Conservation (phyloP, 805 yeast genomes). For the Saccharomycopsis fodiens region DNA sequence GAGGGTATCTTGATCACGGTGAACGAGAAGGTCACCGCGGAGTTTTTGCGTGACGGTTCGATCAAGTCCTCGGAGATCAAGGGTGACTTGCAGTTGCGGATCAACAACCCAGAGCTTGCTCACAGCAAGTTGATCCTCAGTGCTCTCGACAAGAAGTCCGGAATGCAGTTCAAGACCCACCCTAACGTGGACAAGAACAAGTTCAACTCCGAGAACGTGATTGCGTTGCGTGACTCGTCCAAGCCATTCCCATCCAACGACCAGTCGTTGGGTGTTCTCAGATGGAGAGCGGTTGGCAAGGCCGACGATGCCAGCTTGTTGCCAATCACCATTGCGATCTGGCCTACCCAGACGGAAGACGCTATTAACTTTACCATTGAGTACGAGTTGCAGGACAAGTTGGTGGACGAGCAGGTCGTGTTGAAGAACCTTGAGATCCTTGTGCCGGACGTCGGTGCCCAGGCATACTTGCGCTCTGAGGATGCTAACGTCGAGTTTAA, state of each 20-base stretch:
- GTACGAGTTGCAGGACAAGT: constrained; percentile 59
- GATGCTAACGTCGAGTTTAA: constrained; percentile 46
- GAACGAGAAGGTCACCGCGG: constrained; percentile 72
- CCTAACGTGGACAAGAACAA: constrained; percentile 84
- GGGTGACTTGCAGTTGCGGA: constrained; percentile 85
- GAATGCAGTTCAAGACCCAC: constrained; percentile 82
- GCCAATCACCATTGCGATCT: constrained; percentile 74
- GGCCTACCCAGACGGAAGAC: constrained; percentile 64
- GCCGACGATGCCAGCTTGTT: constrained; percentile 44
- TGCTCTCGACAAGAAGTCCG: constrained; percentile 37
- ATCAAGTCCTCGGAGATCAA: constrained; percentile 65
- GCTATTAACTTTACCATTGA: constrained; percentile 75
- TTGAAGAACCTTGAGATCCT: constrained; percentile 32
- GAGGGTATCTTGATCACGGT: constrained; percentile 75
- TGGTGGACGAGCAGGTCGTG: constrained; percentile 37
- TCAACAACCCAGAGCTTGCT: constrained; percentile 68
- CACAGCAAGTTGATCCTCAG: constrained; percentile 54
- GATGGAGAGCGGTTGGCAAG: constrained; percentile 78
- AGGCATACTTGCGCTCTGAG: constrained; percentile 43
- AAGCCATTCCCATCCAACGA: constrained; percentile 90
- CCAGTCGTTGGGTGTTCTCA: constrained; percentile 81
- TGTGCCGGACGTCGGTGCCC: constrained; percentile 61
- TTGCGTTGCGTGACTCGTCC: constrained; percentile 68
- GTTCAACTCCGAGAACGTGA: constrained; percentile 48
- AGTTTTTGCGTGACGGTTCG: constrained; percentile 78